These are phyloP conservation scores for Colletotrichum tropicicola DNA, from an alignment of 2,329 filamentous ascomycete species.

Conservation along the genomic window DNA sequence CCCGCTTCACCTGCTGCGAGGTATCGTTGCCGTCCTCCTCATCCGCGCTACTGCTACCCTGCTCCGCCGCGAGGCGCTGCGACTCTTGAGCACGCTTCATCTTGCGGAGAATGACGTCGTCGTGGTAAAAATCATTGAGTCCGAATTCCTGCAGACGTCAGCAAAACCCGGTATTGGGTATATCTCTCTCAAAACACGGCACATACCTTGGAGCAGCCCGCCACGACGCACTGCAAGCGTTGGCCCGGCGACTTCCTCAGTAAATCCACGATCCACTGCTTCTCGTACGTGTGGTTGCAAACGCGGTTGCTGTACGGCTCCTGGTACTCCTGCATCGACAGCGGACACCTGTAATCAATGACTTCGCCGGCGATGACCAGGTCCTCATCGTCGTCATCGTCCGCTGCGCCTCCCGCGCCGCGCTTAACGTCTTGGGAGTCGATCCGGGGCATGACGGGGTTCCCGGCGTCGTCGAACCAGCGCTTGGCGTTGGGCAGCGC, in stretches of 20 bases:
- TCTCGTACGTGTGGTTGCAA: slow-evolving; percentile 80
- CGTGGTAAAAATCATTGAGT: slow-evolving; percentile 62
- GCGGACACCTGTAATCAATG: slow-evolving; percentile 73
- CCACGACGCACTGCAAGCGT: slow-evolving; percentile 67
- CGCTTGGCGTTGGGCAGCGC: slow-evolving; percentile 60
- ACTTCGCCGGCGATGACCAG: slow-evolving; percentile 71
- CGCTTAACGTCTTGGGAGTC: slow-evolving; percentile 27
- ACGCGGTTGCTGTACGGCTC: slow-evolving; percentile 73
- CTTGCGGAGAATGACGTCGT: slow-evolving; percentile 64
- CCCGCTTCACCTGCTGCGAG: slow-evolving; percentile 7
- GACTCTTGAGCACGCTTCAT: slow-evolving; percentile 60
- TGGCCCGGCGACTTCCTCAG: slow-evolving; percentile 49
- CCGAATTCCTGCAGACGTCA: slow-evolving; percentile 53
- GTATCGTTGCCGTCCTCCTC: neutral
- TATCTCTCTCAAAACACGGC: too few species aligned
- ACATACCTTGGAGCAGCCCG: slow-evolving; percentile 71
- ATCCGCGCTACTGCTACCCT: slow-evolving; percentile 39
- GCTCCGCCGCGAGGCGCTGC: slow-evolving; percentile 52
- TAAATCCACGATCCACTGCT: slow-evolving; percentile 66
- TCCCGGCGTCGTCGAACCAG: slow-evolving; percentile 61
- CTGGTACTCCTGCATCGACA: slow-evolving; percentile 71
- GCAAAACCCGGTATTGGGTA: too few species aligned
- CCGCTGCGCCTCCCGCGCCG: slow-evolving; percentile 47
- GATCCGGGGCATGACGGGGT: slow-evolving; percentile 42
- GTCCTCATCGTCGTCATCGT: slow-evolving; percentile 71